phyloP scores from a whole-genome alignment of 2,329 filamentous ascomycete genomes.

The Hypoxylon sp. region DNA sequence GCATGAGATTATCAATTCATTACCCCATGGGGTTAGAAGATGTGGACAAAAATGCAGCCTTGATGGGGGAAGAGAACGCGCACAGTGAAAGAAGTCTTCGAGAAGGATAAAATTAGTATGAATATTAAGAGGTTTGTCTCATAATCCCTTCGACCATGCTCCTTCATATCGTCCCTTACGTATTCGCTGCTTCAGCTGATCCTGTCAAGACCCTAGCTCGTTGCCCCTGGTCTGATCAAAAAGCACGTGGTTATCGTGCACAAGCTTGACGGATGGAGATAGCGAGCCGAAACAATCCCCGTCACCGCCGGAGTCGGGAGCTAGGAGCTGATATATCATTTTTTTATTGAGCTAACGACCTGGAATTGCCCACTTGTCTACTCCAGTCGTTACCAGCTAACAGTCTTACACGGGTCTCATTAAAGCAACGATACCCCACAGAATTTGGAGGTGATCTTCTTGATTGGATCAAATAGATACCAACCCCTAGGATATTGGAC shows the following conservation, averaged over 20 bases:
- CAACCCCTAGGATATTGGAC: slow-evolving; percentile 20
- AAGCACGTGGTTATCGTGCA: slow-evolving; percentile 12
- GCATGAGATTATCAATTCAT: neutral
- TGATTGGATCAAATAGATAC: slow-evolving; percentile 27
- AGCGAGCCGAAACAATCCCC: slow-evolving; percentile 18
- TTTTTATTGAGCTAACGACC: neutral
- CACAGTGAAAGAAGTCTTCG: neutral
- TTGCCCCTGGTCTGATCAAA: neutral
- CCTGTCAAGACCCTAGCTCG: neutral
- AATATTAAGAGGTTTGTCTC: neutral
- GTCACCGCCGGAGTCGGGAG: neutral
- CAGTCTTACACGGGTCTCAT: slow-evolving; percentile 11
- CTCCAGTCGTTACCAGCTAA: slow-evolving; percentile 18
- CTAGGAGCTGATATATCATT: slow-evolving; percentile 1
- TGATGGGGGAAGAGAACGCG: neutral
- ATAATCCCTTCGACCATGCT: slow-evolving; percentile 7
- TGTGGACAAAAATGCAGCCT: neutral
- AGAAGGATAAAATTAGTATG: slow-evolving; percentile 1
- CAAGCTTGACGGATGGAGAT: slow-evolving; percentile 10
- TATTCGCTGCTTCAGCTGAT: neutral
- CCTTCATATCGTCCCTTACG: slow-evolving; percentile 1
- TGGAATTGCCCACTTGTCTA: slow-evolving; percentile 11
- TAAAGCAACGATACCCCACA: slow-evolving; percentile 25
- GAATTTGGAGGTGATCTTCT: neutral
- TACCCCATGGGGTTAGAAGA: neutral